phyloP scores from a whole-genome alignment of 2,329 filamentous ascomycete genomes.

The Aspergillus ochraceoroseus region DNA sequence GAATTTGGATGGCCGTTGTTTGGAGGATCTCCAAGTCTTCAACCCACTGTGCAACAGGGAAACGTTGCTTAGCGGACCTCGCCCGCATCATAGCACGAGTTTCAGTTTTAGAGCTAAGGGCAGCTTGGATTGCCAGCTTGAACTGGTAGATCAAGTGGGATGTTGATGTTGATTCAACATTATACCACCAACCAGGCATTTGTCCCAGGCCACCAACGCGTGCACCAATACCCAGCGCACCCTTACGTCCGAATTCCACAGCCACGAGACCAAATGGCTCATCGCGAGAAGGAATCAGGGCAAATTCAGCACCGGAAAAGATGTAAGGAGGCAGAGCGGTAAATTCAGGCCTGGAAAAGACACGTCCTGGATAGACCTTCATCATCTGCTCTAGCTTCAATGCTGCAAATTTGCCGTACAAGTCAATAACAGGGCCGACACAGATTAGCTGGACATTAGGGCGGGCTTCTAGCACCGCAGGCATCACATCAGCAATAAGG shows the following conservation, averaged over 20 bases:
- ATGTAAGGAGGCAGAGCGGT: slow-evolving; percentile 62
- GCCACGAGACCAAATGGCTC: slow-evolving; percentile 65
- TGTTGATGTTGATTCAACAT: slow-evolving; percentile 60
- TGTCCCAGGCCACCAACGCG: slow-evolving; percentile 63
- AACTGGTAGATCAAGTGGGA: slow-evolving; percentile 61
- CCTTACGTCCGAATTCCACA: slow-evolving; percentile 64
- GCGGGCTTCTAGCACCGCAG: slow-evolving; percentile 58
- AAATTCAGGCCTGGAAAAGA: slow-evolving; percentile 65
- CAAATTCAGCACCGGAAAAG: slow-evolving; percentile 64
- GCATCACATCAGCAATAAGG: slow-evolving; percentile 63
- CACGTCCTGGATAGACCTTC: slow-evolving; percentile 60
- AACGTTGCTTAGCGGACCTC: slow-evolving; percentile 61
- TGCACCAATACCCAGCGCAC: slow-evolving; percentile 62
- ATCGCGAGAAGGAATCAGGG: slow-evolving; percentile 62
- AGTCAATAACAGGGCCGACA: slow-evolving; percentile 62
- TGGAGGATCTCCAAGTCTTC: slow-evolving; percentile 61
- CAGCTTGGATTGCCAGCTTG: slow-evolving; percentile 57
- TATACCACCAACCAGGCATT: slow-evolving; percentile 69
- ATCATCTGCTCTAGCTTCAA: slow-evolving; percentile 61
- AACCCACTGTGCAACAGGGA: slow-evolving; percentile 63
- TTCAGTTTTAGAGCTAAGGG: slow-evolving; percentile 53
- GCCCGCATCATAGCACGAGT: slow-evolving; percentile 60
- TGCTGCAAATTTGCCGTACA: slow-evolving; percentile 64
- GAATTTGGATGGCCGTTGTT: slow-evolving; percentile 54
- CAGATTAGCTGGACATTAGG: slow-evolving; percentile 58